Conservation (phyloP, 2,329 filamentous ascomycete genomes). For the Fusarium sp. region DNA sequence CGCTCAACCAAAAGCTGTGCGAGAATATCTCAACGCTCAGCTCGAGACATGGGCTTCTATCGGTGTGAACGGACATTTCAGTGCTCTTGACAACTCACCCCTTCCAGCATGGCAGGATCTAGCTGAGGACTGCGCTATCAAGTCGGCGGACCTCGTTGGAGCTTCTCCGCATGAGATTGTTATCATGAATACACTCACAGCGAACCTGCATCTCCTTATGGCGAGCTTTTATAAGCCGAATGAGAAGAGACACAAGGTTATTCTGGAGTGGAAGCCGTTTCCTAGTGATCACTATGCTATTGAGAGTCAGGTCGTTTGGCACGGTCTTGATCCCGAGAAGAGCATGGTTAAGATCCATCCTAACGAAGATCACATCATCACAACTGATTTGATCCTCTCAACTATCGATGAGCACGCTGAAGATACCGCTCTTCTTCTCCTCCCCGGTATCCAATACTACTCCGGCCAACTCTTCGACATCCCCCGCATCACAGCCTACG, state of each 20-base stretch:
- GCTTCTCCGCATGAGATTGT: conserved; percentile 79
- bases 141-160: conserved; percentile 80
- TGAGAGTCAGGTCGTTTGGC: conserved; percentile 80
- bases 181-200: conserved; percentile 88
- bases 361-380: conserved; percentile 67
- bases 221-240: conserved; percentile 84
- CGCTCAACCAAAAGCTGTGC: conserved; percentile 78
- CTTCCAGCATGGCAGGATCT: conserved; percentile 81
- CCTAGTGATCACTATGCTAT: conserved; percentile 89
- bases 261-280: conserved; percentile 90
- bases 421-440: conserved; percentile 78
- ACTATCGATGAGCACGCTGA: conserved; percentile 80
- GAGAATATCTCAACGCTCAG: conserved; percentile 74
- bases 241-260: conserved; percentile 75
- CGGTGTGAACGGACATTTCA: conserved; percentile 87
- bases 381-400: conserved; percentile 76
- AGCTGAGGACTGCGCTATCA: conserved; percentile 76
- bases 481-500: conserved; percentile 78
- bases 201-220: conserved; percentile 84
- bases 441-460: conserved; percentile 93
- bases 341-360: conserved; percentile 81
- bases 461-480: conserved; percentile 92
- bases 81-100: conserved; percentile 71
- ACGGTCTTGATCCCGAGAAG: conserved; percentile 72
- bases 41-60: conserved; percentile 86